Percentiles rank a stretch among this genome's conserved stretches.
Evolutionary conservation across 2,329 filamentous ascomycete species (phyloP).

Genomic region (Rhynchosporium agropyri): DNA sequence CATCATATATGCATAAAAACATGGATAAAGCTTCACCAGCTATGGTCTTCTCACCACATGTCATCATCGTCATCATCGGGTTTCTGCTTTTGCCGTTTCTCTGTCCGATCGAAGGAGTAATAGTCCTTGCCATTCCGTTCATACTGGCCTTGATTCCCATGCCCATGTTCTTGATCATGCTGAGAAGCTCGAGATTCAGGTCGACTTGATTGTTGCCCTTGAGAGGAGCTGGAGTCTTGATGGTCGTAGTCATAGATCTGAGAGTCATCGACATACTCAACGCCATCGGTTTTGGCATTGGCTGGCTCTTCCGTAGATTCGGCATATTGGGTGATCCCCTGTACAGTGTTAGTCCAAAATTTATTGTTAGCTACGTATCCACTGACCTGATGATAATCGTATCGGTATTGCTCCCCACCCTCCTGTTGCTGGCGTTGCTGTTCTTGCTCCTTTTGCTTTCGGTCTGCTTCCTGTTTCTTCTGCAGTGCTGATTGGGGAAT

Average conservation of each 20-base stretch:
- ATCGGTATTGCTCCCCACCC: constrained; percentile 41
- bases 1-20: constrained; percentile 42
- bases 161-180: constrained; percentile 39
- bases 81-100: constrained; percentile 27
- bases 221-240: constrained; percentile 43
- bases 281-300: constrained; percentile 43
- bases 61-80: constrained; percentile 39
- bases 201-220: constrained; percentile 36
- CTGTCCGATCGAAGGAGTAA: constrained; percentile 36
- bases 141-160: constrained; percentile 40
- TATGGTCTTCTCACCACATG: constrained; percentile 41
- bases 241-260: constrained; percentile 55
- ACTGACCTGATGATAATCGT: constrained; percentile 44
- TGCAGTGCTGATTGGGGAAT: constrained; percentile 79
- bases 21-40: constrained; percentile 17
- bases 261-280: constrained; percentile 51
- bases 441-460: constrained; percentile 48
- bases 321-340: constrained; percentile 44
- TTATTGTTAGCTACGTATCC: not conserved
- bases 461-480: constrained; percentile 64
- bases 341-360: constrained; percentile 24
- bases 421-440: constrained; percentile 41
- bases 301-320: constrained; percentile 39
- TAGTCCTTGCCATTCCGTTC: constrained; percentile 38
- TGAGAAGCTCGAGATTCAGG: constrained; percentile 42